phyloP scores from a whole-genome alignment of 208 protist species.

The Trypanosoma rangeli region DNA sequence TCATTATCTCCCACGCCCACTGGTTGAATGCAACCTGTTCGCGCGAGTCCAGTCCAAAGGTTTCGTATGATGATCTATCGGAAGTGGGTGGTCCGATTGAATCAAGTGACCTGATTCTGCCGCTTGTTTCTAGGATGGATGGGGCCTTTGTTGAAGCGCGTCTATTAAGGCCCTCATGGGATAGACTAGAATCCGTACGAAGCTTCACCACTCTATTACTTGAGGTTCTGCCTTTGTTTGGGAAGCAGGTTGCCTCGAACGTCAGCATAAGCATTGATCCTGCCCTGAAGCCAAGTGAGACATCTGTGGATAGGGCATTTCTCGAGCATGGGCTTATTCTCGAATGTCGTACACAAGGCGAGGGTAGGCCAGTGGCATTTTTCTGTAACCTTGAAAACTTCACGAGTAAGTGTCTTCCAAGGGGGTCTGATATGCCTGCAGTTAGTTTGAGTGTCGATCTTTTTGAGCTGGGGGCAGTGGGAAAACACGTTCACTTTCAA shows the following conservation, averaged over 20 bases:
- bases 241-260: slow-evolving; percentile 42
- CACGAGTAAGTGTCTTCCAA: slow-evolving; percentile 37
- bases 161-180: slow-evolving; percentile 12
- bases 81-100: slow-evolving; percentile 36
- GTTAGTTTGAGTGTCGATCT: slow-evolving; percentile 65
- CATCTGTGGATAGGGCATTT: slow-evolving; percentile 28
- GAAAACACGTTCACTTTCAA: slow-evolving; percentile 48
- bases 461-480: slow-evolving; percentile 32
- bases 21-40: slow-evolving; percentile 67
- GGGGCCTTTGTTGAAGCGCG: slow-evolving; percentile 30
- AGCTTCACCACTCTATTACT: slow-evolving; percentile 44
- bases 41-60: slow-evolving; percentile 31
- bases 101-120: slow-evolving; percentile 43
- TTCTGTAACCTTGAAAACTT: slow-evolving; percentile 72
- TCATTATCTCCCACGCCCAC: slow-evolving; percentile 72
- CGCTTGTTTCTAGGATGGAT: slow-evolving; percentile 38
- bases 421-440: slow-evolving; percentile 37
- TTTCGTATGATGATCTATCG: slow-evolving; percentile 25
- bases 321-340: slow-evolving; percentile 25
- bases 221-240: slow-evolving; percentile 47
- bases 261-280: slow-evolving; percentile 56
- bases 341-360: slow-evolving; percentile 29
- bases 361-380: slow-evolving; percentile 51
- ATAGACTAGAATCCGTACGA: slow-evolving; percentile 50
- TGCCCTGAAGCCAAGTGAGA: slow-evolving; percentile 25